Conservation (phyloP, 2,329 filamentous ascomycete species). For the Shiraia bambusicola region DNA sequence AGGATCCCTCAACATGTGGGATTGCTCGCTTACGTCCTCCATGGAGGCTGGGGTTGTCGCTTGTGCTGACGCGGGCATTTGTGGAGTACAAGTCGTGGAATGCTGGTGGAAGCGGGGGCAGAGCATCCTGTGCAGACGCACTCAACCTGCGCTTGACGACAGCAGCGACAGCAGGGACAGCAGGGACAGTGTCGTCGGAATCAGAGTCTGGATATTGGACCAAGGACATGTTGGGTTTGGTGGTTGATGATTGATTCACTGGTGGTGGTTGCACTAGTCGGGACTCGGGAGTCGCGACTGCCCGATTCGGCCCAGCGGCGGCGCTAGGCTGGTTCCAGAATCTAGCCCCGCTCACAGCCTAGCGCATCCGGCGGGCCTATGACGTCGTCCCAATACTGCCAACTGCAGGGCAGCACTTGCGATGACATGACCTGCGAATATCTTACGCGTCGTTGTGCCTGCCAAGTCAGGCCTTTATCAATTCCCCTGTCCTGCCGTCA, state of each 20-base stretch:
- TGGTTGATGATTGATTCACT: not conserved
- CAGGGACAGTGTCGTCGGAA: constrained; percentile 46
- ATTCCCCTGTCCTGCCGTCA: constrained; percentile 14
- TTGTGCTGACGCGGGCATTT: constrained; percentile 72
- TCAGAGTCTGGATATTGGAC: constrained; percentile 57
- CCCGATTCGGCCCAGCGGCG: constrained; percentile 9
- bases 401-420: constrained; percentile 19
- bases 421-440: constrained; percentile 24
- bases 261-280: constrained; percentile 16
- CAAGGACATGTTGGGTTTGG: constrained; percentile 33
- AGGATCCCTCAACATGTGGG: constrained; percentile 85
- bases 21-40: constrained; percentile 78
- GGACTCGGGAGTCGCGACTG: constrained; percentile 26
- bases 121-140: constrained; percentile 26
- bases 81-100: constrained; percentile 92
- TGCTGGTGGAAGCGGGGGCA: constrained; percentile 74
- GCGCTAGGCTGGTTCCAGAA: constrained; percentile 1
- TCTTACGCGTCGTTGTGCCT: constrained; percentile 37
- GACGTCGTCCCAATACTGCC: constrained; percentile 27
- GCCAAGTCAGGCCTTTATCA: constrained; percentile 33
- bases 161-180: constrained; percentile 8
- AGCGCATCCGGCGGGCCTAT: constrained; percentile 21
- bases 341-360: constrained; percentile 19
- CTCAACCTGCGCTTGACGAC: constrained; percentile 42
- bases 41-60: constrained; percentile 82